A percentile compares a stretch with the other conserved stretches of the same genome.
phyloP scores from a whole-genome alignment of 495 filamentous ascomycete species.

The Thermothielavioides terrestris region DNA sequence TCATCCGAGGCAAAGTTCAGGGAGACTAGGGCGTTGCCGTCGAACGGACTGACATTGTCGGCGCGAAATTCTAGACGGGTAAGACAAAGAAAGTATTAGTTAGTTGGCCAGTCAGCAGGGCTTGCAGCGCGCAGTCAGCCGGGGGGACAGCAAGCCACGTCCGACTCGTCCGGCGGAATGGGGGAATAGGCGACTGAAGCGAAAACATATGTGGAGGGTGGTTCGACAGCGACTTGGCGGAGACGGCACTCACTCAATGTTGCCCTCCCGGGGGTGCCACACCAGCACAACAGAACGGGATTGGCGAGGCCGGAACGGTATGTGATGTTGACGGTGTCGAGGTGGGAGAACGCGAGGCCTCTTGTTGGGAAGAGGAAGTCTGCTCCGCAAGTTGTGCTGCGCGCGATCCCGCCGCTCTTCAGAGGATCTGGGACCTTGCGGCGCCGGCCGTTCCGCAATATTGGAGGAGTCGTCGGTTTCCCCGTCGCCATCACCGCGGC shows the following conservation, averaged over 20 bases:
- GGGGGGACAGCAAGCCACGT: background rate
- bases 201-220: too few relatives aligned
- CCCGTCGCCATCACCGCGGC: conserved; percentile 24
- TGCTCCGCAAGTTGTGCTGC: conserved; percentile 14
- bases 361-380: conserved; percentile 13
- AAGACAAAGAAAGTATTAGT: background rate
- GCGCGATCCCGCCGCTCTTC: conserved; percentile 8
- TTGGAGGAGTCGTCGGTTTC: conserved; percentile 7
- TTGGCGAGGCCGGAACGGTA: conserved; percentile 19
- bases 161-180: background rate
- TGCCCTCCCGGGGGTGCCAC: conserved; percentile 13
- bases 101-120: conserved; percentile 12
- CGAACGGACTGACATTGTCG: conserved; percentile 14
- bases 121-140: background rate
- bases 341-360: conserved; percentile 7
- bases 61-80: conserved; percentile 15
- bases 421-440: conserved; percentile 13
- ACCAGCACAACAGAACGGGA: conserved; percentile 20
- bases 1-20: conserved; percentile 20
- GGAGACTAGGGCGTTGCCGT: conserved; percentile 15
- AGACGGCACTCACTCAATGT: conserved; percentile 14
- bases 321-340: conserved; percentile 23
- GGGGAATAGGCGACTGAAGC: too few relatives aligned
- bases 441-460: conserved; percentile 10
- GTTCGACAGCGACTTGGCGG: background rate